Percentiles rank a stretch among this genome's conserved stretches.
phyloP scores from a whole-genome alignment of 2,329 filamentous ascomycete species.

The Fusarium oligoseptatum region DNA sequence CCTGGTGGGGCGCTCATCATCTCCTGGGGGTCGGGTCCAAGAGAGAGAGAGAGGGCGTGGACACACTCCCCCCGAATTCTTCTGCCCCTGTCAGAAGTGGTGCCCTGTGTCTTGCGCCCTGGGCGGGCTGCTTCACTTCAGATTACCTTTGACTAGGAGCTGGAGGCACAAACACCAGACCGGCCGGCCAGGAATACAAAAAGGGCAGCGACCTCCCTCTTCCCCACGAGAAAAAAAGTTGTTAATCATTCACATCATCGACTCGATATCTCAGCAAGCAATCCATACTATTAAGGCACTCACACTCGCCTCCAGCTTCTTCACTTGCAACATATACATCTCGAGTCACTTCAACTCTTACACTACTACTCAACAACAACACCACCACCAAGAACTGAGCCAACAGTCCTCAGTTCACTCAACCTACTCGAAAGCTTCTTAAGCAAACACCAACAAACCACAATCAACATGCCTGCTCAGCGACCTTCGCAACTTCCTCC shows the following conservation, averaged over 20 bases:
- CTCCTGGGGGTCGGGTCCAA: conserved; percentile 24
- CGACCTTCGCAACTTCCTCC: conserved; percentile 76
- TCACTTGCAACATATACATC: conserved; percentile 18
- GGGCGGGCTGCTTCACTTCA: conserved; percentile 49
- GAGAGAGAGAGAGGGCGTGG: conserved; percentile 28
- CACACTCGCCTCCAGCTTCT: conserved; percentile 30
- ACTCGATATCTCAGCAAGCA: conserved; percentile 34
- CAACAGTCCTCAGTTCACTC: conserved; percentile 36
- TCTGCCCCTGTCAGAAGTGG: conserved; percentile 39
- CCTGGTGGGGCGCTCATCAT: conserved; percentile 32
- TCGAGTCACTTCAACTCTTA: conserved; percentile 30
- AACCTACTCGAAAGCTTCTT: conserved; percentile 30
- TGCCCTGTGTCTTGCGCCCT: conserved; percentile 48
- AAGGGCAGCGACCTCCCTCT: conserved; percentile 49
- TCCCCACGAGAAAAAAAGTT: conserved; percentile 26
- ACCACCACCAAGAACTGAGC: conserved; percentile 42
- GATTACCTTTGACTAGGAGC: conserved; percentile 49
- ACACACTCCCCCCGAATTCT: conserved; percentile 11
- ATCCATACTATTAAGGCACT: conserved; percentile 28
- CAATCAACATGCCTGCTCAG: conserved; percentile 66
- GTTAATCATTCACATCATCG: conserved; percentile 41
- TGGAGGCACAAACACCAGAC: conserved; percentile 49
- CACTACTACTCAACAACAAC: conserved; percentile 27
- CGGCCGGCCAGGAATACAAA: conserved; percentile 46
- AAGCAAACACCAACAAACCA: conserved; percentile 35